Conservation (phyloP, 257 asterid genomes). For the Scutellaria barbata region DNA sequence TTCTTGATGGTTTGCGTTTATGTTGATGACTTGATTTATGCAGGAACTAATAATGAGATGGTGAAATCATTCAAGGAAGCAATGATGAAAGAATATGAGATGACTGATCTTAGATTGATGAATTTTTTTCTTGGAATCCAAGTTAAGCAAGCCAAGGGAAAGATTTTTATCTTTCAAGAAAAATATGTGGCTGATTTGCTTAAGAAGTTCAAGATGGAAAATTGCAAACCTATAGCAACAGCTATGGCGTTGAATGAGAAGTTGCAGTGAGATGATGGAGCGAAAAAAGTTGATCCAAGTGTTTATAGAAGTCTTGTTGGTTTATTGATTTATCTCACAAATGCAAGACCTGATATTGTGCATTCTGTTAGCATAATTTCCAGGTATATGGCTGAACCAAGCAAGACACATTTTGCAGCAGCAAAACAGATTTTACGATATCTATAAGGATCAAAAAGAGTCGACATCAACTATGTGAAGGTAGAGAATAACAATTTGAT, state of each 20-base stretch:
- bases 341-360: neutral
- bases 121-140: slow-evolving; percentile 5
- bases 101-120: neutral
- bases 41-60: neutral
- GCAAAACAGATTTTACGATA: no score
- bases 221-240: neutral
- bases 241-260: neutral
- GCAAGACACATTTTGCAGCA: neutral
- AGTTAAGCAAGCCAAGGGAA: neutral
- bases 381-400: neutral
- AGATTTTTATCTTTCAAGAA: slow-evolving; percentile 3
- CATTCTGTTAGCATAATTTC: neutral
- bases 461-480: no score
- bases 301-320: slow-evolving; percentile 3
- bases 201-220: neutral
- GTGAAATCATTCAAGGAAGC: neutral
- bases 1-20: slow-evolving; percentile 6
- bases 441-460: no score
- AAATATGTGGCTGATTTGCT: neutral
- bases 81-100: slow-evolving; percentile 14
- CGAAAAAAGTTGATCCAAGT: neutral
- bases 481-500: no score
- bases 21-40: slow-evolving; percentile 16
- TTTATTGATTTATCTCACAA: neutral
- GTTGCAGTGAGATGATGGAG: slow-evolving; percentile 1